These are phyloP conservation scores for Penicillium canariense DNA, from an alignment of 495 filamentous ascomycete genomes.

Conservation along the genomic window DNA sequence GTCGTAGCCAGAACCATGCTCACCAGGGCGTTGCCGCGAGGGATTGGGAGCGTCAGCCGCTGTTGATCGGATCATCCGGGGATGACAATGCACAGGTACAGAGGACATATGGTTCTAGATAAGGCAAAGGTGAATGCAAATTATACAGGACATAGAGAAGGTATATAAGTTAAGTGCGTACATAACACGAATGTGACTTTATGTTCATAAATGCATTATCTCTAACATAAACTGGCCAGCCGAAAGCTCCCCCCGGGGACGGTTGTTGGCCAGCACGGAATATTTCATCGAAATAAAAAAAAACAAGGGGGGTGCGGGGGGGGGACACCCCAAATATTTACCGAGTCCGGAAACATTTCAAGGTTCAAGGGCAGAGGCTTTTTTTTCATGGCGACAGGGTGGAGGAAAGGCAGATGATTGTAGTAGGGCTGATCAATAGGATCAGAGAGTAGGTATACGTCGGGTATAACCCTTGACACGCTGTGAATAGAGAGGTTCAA, in stretches of 20 bases:
- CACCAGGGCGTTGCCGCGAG: not conserved
- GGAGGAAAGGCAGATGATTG: not conserved
- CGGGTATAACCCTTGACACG: not conserved
- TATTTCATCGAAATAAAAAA: not conserved
- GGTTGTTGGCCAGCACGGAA: not conserved
- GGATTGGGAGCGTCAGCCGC: slow-evolving; percentile 12
- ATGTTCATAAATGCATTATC: slow-evolving; percentile 6
- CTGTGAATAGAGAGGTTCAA: not conserved
- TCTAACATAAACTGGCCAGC: not conserved
- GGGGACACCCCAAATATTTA: not conserved
- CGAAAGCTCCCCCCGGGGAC: not conserved
- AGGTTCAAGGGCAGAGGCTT: no score
- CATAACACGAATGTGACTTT: not conserved
- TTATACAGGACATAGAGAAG: not conserved
- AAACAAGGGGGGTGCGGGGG: no score
- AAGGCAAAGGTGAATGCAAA: not conserved
- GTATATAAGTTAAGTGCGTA: not conserved
- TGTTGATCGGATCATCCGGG: slow-evolving; percentile 3
- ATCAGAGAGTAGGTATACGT: not conserved
- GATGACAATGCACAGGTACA: not conserved
- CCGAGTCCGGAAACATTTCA: not conserved
- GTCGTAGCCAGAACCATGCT: not conserved
- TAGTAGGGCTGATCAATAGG: not conserved
- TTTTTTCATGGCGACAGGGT: no score
- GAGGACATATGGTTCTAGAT: slow-evolving; percentile 9